phyloP scores from a whole-genome alignment of 169 alveolate species.

The Eimeria acervulina region DNA sequence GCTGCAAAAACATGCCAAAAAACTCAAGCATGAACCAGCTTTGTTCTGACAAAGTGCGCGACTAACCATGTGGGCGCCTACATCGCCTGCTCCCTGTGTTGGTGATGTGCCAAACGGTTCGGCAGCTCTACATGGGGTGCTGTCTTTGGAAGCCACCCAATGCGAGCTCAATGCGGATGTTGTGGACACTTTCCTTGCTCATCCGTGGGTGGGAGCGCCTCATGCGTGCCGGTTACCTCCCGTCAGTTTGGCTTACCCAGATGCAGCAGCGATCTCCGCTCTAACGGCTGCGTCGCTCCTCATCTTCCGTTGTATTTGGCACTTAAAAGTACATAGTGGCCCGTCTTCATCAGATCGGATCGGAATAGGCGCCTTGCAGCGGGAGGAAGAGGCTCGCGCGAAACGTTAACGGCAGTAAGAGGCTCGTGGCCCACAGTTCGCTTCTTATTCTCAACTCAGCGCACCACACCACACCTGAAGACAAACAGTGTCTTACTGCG shows the following conservation, averaged over 20 bases:
- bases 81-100: neutral
- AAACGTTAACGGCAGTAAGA: neutral
- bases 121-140: neutral
- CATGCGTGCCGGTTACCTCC: neutral
- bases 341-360: neutral
- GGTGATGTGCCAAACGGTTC: neutral
- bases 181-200: neutral
- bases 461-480: neutral
- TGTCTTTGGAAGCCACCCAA: neutral
- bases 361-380: neutral
- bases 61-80: neutral
- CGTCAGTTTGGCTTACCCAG: neutral
- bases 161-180: neutral
- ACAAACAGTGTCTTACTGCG: neutral
- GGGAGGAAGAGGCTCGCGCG: neutral
- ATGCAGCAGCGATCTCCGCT: neutral
- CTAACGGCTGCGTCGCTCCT: neutral
- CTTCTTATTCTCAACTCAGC: neutral
- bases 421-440: no score
- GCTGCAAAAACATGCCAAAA: neutral
- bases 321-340: neutral
- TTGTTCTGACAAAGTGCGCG: neutral
- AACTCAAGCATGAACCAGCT: neutral
- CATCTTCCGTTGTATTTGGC: slow-evolving; percentile 7
- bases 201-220: neutral